Evolutionary conservation across 495 filamentous ascomycete species (phyloP).

Genomic region (Aspergillus taichungensis): DNA sequence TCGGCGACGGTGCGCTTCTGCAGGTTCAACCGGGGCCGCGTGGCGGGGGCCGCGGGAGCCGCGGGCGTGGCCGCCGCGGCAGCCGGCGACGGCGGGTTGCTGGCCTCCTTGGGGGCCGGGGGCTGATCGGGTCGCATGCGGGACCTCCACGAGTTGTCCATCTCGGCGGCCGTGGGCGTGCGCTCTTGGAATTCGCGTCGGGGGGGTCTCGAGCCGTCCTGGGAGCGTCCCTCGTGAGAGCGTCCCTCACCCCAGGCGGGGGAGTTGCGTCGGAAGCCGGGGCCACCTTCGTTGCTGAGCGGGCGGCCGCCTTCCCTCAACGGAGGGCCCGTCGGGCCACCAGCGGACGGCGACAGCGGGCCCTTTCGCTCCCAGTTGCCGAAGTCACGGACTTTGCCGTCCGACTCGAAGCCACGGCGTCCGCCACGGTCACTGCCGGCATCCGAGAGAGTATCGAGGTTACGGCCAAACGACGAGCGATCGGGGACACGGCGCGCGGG

Average conservation of each 20-base stretch:
- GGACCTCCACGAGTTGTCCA: conserved; percentile 78
- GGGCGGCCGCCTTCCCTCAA: conserved; percentile 62
- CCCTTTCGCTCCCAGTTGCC: conserved; percentile 94
- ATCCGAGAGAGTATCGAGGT: conserved; percentile 43
- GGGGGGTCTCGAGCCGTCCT: conserved; percentile 76
- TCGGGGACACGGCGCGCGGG: conserved; percentile 43
- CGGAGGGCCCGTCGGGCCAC: conserved; percentile 29
- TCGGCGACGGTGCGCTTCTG: conserved; percentile 84
- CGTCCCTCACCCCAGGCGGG: conserved; percentile 84
- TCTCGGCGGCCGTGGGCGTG: conserved; percentile 71
- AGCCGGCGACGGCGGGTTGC: conserved; percentile 47
- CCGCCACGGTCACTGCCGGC: conserved; percentile 42
- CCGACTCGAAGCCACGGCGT: conserved; percentile 52
- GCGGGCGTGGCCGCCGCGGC: conserved; percentile 27
- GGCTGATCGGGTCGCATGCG: conserved; percentile 69
- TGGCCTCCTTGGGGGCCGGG: conserved; percentile 50
- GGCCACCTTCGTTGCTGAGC: conserved; percentile 50
- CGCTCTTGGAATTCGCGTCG: conserved; percentile 74
- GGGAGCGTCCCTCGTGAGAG: conserved; percentile 62
- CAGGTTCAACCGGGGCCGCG: conserved; percentile 72
- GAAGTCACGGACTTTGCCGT: conserved; percentile 81
- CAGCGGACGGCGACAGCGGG: conserved; percentile 66
- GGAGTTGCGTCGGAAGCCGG: conserved; percentile 53
- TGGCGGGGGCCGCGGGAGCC: conserved; percentile 42
- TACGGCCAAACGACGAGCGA: conserved; percentile 38